phyloP scores from a whole-genome alignment of 2,329 filamentous ascomycete species.

The Rhinocladiella mackenziei region DNA sequence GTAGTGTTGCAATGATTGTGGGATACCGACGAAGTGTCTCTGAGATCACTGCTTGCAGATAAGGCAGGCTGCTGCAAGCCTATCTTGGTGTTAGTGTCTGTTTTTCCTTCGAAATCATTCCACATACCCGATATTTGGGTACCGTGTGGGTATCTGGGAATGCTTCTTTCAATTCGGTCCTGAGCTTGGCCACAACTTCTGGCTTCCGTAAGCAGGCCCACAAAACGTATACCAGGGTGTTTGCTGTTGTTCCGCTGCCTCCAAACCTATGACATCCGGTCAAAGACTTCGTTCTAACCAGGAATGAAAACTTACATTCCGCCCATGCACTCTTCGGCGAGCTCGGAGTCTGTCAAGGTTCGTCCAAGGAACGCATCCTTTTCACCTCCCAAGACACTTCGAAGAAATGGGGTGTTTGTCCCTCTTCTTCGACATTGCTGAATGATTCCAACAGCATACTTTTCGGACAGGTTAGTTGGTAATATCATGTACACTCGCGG shows the following conservation, averaged over 20 bases:
- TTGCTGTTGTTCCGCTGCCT: constrained; percentile 16
- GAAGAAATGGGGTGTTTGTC: constrained; percentile 8
- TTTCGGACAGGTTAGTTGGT: not conserved
- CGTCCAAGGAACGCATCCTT: constrained; percentile 10
- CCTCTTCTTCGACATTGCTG: constrained; percentile 2
- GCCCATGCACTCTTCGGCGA: constrained; percentile 18
- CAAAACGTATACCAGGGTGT: constrained; percentile 16
- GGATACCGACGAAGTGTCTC: constrained; percentile 30
- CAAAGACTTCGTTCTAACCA: not conserved
- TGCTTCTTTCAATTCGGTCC: constrained; percentile 1
- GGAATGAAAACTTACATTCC: constrained; percentile 6
- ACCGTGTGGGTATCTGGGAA: not conserved
- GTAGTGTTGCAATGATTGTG: constrained; percentile 14
- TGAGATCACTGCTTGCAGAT: constrained; percentile 32
- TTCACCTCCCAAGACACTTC: constrained; percentile 4
- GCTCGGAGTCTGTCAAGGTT: constrained; percentile 10
- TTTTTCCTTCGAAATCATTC: not conserved
- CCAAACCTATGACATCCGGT: constrained; percentile 6
- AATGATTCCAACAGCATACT: constrained; percentile 7
- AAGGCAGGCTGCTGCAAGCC: constrained; percentile 29
- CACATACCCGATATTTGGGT: constrained; percentile 8
- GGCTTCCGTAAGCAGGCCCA: constrained; percentile 3
- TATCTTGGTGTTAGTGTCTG: not conserved
- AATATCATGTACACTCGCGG: no score
- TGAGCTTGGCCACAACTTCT: constrained; percentile 9